Evolutionary conservation across 202 grass and related monocot species (phyloP).

Genomic region (Panicum virgatum): DNA sequence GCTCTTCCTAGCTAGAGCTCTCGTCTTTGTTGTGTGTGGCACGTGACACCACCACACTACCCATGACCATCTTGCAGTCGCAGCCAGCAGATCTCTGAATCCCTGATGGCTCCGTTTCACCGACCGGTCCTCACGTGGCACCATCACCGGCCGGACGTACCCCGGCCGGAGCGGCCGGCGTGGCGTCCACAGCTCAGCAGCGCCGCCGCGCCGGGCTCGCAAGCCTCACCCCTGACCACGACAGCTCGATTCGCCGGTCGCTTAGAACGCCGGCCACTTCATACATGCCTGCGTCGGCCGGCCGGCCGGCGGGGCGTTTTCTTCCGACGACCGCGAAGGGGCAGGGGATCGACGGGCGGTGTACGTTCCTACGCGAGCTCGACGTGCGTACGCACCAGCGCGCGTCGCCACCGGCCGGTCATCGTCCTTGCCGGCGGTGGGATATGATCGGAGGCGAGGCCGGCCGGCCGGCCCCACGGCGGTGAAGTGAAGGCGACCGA

Average conservation of each 20-base stretch:
- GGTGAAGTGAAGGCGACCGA: not conserved
- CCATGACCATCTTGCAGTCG: not conserved
- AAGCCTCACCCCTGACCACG: not conserved
- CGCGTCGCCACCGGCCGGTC: not conserved
- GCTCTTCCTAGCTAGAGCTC: not conserved
- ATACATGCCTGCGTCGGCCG: not conserved
- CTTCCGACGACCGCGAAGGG: not conserved
- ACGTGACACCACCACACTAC: too few species aligned
- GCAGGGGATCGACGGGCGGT: not conserved
- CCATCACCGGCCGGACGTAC: not conserved
- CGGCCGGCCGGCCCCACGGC: too few species aligned
- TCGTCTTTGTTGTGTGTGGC: not conserved
- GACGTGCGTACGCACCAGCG: too few species aligned
- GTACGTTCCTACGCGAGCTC: too few species aligned
- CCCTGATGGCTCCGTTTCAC: constrained; percentile 25
- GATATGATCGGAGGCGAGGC: not conserved
- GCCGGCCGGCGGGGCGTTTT: not conserved
- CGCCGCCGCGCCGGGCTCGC: not conserved
- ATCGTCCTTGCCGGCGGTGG: not conserved
- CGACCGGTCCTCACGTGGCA: constrained; percentile 3
- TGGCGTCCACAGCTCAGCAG: not conserved
- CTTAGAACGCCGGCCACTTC: not conserved
- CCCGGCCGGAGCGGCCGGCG: not conserved
- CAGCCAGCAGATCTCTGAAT: not conserved
- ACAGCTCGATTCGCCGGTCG: not conserved